phyloP scores from a whole-genome alignment of 2,329 filamentous ascomycete genomes.

The Aspergillus texensis region DNA sequence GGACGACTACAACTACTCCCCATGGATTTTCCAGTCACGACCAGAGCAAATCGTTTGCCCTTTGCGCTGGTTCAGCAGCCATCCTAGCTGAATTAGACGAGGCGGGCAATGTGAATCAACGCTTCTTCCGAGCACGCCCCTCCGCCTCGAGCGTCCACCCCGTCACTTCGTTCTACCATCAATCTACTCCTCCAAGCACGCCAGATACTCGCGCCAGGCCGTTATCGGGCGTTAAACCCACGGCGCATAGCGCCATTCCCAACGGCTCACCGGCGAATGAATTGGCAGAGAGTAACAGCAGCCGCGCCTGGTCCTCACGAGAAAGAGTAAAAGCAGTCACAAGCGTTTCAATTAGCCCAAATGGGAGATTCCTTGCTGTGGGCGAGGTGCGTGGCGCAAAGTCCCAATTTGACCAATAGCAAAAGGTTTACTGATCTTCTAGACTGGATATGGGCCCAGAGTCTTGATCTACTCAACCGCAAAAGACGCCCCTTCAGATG shows the following conservation, averaged over 20 bases:
- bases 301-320: constrained; percentile 81
- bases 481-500: constrained; percentile 75
- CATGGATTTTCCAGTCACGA: constrained; percentile 83
- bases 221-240: constrained; percentile 56
- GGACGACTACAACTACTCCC: constrained; percentile 81
- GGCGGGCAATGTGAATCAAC: constrained; percentile 67
- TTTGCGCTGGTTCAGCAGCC: constrained; percentile 91
- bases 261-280: constrained; percentile 54
- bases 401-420: not conserved
- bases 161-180: constrained; percentile 55
- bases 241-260: constrained; percentile 44
- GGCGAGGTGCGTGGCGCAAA: constrained; percentile 65
- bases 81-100: constrained; percentile 81
- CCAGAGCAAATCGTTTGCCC: constrained; percentile 73
- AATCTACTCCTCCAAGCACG: constrained; percentile 60
- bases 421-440: constrained; percentile 30
- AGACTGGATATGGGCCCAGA: constrained; percentile 88
- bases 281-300: constrained; percentile 60
- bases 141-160: constrained; percentile 67
- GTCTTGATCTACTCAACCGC: constrained; percentile 85
- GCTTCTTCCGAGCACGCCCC: constrained; percentile 87
- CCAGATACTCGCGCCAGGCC: constrained; percentile 61
- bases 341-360: constrained; percentile 82
- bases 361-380: constrained; percentile 84
- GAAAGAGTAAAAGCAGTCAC: constrained; percentile 95